Percentiles rank a stretch among this genome's conserved stretches.
These are phyloP conservation scores for Nakaseomyces nivariensis DNA, from an alignment of 1,139 yeast genomes.

Conservation along the genomic window DNA sequence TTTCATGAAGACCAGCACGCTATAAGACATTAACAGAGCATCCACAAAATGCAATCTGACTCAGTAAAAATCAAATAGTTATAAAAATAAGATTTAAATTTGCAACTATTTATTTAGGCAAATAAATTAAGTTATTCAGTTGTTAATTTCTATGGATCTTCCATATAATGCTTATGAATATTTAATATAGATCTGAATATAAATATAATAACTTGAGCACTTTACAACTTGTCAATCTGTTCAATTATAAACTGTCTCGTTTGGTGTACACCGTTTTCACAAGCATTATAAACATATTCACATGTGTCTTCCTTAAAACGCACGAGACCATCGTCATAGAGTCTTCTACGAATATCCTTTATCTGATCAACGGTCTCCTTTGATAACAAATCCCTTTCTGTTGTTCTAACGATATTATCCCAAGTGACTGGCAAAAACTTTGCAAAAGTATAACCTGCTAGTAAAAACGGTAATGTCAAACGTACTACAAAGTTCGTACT, in stretches of 20 bases:
- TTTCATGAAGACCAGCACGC: not conserved
- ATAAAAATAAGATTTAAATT: no score
- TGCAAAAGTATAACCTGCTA: conserved; percentile 16
- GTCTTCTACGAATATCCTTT: conserved; percentile 10
- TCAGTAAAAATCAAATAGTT: no score
- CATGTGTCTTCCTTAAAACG: conserved; percentile 5
- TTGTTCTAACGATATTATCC: conserved; percentile 10
- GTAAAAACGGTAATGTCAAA: conserved; percentile 17
- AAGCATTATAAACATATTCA: conserved; percentile 6
- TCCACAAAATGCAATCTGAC: no score
- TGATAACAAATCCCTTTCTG: conserved; percentile 18
- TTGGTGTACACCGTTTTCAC: conserved; percentile 10
- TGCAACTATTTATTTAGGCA: no score
- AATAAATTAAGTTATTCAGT: no score
- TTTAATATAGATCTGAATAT: not conserved
- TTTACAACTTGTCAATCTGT: conserved; percentile 3
- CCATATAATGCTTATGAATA: not conserved
- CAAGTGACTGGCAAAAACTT: conserved; percentile 19
- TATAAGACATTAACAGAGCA: no score
- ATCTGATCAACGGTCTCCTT: conserved; percentile 9
- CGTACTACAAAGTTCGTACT: conserved; percentile 22
- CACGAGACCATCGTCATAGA: conserved; percentile 12
- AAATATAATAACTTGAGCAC: not conserved
- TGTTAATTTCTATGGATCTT: no score
- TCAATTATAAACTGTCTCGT: conserved; percentile 9